Evolutionary conservation across 202 grass and related monocot genomes (phyloP).

Genomic region (Musa balbisiana): DNA sequence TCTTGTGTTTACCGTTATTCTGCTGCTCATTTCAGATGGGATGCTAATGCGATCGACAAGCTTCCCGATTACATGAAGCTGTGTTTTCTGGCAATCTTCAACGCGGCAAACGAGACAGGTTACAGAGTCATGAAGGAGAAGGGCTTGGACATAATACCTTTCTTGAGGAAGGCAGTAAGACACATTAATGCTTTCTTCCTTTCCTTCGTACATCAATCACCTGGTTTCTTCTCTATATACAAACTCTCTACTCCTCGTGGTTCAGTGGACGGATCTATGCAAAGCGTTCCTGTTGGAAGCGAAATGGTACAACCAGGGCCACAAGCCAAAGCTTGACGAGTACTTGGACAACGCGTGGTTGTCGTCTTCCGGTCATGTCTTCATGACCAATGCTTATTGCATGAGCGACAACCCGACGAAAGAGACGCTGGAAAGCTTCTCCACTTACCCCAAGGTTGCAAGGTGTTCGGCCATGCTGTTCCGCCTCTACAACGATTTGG

Average conservation of each 20-base stretch:
- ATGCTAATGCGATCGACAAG: conserved; percentile 10
- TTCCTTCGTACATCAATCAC: no score
- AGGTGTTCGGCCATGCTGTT: background rate
- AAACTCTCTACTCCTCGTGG: no score
- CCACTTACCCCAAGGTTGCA: background rate
- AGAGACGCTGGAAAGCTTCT: background rate
- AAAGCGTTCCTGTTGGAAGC: conserved; percentile 5
- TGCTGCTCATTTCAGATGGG: conserved; percentile 25
- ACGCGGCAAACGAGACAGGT: conserved; percentile 7
- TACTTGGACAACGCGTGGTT: conserved; percentile 6
- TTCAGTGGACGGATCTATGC: conserved; percentile 16
- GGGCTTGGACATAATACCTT: conserved; percentile 3
- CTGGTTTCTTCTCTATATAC: no score
- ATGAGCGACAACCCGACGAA: background rate
- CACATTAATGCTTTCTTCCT: conserved; percentile 3
- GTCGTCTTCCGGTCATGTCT: background rate
- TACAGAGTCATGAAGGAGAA: conserved; percentile 5
- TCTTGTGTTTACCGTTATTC: background rate
- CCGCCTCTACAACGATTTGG: background rate
- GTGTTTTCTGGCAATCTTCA: conserved; percentile 10
- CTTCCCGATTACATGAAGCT: conserved; percentile 38
- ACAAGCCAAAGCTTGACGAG: conserved; percentile 3
- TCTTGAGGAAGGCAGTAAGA: conserved; percentile 17
- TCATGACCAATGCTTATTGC: conserved; percentile 2
- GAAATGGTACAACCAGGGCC: background rate